These are phyloP conservation scores for Saccharomycopsis fodiens DNA, from an alignment of 805 yeast species.

Conservation along the genomic window DNA sequence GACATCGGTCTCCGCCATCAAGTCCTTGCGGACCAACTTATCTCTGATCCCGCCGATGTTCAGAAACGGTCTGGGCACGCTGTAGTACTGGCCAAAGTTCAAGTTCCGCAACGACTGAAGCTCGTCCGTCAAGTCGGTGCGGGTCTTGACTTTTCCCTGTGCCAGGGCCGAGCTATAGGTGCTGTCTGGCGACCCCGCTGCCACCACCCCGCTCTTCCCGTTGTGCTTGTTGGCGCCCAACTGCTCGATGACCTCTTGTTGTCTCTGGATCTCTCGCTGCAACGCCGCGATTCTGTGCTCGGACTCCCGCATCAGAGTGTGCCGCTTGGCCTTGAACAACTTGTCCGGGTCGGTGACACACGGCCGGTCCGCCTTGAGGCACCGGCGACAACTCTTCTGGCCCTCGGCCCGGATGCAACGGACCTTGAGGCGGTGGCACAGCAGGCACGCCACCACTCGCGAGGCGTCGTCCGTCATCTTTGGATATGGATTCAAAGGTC, in stretches of 20 bases:
- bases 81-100: conserved; percentile 4
- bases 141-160: neutral
- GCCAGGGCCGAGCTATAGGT: neutral
- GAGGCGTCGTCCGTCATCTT: too few species aligned
- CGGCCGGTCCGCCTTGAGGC: conserved; percentile 50
- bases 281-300: conserved; percentile 1
- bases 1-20: conserved; percentile 34
- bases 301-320: neutral
- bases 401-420: conserved; percentile 70
- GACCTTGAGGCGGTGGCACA: conserved; percentile 81
- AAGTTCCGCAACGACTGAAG: neutral
- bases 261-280: conserved; percentile 38
- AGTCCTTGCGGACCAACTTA: conserved; percentile 14
- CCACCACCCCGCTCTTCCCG: conserved; percentile 21
- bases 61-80: conserved; percentile 8
- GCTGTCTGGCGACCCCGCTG: neutral
- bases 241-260: conserved; percentile 26
- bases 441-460: conserved; percentile 53
- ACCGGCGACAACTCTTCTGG: conserved; percentile 57
- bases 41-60: conserved; percentile 10
- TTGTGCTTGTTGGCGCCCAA: conserved; percentile 26
- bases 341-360: conserved; percentile 66
- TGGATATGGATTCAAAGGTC: too few species aligned
- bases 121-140: conserved; percentile 10
- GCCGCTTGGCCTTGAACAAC: conserved; percentile 3